These are phyloP conservation scores for Tricholoma furcatifolium DNA, from an alignment of 768 basidiomycete genomes.

Conservation along the genomic window DNA sequence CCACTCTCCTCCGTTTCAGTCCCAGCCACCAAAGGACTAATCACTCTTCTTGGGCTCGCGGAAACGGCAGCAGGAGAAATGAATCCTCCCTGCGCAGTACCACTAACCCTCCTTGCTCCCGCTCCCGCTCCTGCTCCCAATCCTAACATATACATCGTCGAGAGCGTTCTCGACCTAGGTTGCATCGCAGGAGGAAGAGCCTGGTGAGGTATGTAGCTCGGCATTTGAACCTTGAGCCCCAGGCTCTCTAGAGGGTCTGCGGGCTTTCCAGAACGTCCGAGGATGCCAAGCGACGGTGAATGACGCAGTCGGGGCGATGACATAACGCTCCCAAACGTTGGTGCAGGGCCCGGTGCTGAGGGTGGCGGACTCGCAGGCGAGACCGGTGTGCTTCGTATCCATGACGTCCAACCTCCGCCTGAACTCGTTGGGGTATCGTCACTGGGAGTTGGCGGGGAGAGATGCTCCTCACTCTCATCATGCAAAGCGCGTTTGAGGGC, in stretches of 20 bases:
- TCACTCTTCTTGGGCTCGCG: not conserved
- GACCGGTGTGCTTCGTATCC: conserved; percentile 42
- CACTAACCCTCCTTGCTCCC: conserved; percentile 28
- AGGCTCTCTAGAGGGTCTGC: conserved; percentile 43
- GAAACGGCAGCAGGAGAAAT: conserved; percentile 9
- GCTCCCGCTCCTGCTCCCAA: conserved; percentile 49
- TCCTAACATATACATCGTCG: conserved; percentile 65
- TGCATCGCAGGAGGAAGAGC: conserved; percentile 11
- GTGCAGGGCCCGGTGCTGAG: conserved; percentile 30
- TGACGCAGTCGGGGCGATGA: conserved; percentile 61
- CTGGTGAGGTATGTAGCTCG: conserved; percentile 30
- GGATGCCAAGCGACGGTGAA: conserved; percentile 37
- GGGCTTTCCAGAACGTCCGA: conserved; percentile 15
- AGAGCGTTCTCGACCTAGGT: conserved; percentile 47
- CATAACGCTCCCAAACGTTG: conserved; percentile 75
- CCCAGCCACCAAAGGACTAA: not conserved
- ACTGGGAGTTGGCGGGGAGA: conserved; percentile 13
- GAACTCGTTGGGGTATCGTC: conserved; percentile 19
- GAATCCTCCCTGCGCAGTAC: not conserved
- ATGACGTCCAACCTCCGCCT: conserved; percentile 54
- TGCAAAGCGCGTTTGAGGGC: conserved; percentile 60
- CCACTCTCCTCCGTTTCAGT: not conserved
- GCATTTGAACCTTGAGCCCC: conserved; percentile 60
- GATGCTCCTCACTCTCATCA: conserved; percentile 29
- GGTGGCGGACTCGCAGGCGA: conserved; percentile 38